These are phyloP conservation scores for Rubia tinctorum DNA, from an alignment of 305 asterid species.

Conservation along the genomic window DNA sequence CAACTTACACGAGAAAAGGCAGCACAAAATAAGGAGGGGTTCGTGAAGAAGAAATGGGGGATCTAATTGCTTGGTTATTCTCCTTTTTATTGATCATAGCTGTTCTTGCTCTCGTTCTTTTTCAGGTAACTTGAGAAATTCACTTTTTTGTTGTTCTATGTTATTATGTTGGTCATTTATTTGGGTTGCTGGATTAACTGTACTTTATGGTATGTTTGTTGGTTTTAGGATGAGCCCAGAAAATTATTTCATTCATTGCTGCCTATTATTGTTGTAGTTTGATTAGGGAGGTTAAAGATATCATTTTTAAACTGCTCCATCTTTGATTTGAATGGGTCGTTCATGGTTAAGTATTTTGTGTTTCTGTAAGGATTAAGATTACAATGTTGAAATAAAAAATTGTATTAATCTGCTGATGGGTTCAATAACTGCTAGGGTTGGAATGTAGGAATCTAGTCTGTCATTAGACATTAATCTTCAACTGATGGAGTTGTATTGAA, in stretches of 20 bases:
- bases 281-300: conserved; percentile 10
- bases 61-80: conserved; percentile 61
- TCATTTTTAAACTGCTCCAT: neutral
- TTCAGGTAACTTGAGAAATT: conserved; percentile 43
- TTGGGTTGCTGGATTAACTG: neutral
- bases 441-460: neutral
- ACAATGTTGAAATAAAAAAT: neutral
- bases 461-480: neutral
- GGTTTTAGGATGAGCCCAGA: neutral
- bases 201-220: neutral
- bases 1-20: neutral
- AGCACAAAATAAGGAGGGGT: neutral
- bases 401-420: neutral
- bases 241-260: neutral
- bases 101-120: conserved; percentile 52
- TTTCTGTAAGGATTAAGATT: neutral
- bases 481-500: neutral
- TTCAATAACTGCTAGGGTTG: neutral
- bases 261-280: neutral
- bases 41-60: conserved; percentile 38
- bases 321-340: neutral
- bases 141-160: neutral
- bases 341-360: neutral
- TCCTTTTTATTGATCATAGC: conserved; percentile 60
- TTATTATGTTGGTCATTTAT: neutral